Conservation (phyloP, 2,329 filamentous ascomycete genomes). For the Penicillium sp. region DNA sequence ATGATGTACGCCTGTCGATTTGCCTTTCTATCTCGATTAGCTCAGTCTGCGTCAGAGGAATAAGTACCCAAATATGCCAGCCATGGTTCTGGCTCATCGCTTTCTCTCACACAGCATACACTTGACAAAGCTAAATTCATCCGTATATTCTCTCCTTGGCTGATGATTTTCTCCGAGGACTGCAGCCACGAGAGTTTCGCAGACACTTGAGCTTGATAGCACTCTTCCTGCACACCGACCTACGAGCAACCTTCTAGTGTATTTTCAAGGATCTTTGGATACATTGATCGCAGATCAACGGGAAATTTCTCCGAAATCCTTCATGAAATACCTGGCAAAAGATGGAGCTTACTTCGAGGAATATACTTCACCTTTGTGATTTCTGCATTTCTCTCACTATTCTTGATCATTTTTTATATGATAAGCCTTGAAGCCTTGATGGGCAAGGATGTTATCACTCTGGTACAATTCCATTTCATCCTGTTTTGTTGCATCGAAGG, state of each 20-base stretch:
- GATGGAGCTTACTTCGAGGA: neutral
- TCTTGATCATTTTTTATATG: neutral
- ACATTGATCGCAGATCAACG: neutral
- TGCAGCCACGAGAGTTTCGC: neutral
- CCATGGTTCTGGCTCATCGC: too few relatives aligned
- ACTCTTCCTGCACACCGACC: neutral
- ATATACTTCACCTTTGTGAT: neutral
- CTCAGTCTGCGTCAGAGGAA: too few relatives aligned
- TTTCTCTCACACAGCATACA: neutral
- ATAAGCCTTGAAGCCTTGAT: neutral
- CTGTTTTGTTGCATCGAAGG: slow-evolving; percentile 12
- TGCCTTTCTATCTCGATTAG: too few relatives aligned
- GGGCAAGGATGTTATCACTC: too few relatives aligned
- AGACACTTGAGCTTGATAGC: neutral
- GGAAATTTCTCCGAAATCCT: neutral
- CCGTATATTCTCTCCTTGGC: neutral
- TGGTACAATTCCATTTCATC: neutral
- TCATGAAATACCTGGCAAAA: neutral
- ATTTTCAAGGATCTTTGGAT: neutral
- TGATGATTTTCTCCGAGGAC: neutral
- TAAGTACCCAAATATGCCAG: too few relatives aligned
- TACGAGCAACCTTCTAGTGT: neutral
- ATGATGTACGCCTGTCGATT: neutral
- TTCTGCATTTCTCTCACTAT: neutral
- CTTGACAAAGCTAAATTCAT: neutral